Base-by-base conservation (phyloP, 2,329 filamentous ascomycete species). In the Neonectria faginata region DNA sequence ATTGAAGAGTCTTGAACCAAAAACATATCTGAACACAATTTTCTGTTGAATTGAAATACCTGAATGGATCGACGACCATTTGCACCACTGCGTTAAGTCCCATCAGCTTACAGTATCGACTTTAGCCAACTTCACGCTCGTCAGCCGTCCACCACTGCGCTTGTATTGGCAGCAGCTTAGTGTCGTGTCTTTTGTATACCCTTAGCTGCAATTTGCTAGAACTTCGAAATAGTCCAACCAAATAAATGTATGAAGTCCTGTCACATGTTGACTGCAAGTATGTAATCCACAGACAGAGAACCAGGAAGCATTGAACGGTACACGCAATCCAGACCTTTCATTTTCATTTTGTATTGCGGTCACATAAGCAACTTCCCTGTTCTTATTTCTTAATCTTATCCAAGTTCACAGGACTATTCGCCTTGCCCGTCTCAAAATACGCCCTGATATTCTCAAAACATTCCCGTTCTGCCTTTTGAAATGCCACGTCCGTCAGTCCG, bases 401-500 rank as follows among this genome's bases (percentile, higher is more conserved):
- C 3, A 53, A 14, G 20, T 71, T 73, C 0, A 73, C 70, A 2
- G 69, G 65, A 12, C 62, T 65, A n/a, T 68, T 68, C 0, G 67
- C 62, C 39, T 67, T 67, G 10, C 70, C 70, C 8, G 62, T 69
- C 47, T 70, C 66, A 29, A 74, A 75, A 18, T 67, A 63, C 1
- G 63, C 63, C 36, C 64, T 67, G 44, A 75, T 73, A 36, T 67
- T 70, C 39, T 68, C 65, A 45, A 76, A 81, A 62, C 78, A 80
- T 66, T 83, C 81, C 20, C 70, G 72, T 59, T 83, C 79, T 0
- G 80, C 78, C 64, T 78, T 79, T 33, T 77, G 73, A 18, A 76
- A 82, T 0, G 81, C 80, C 14, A 75, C 69, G 44, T 83, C 78
- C 0, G 81, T 83, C 63, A 81, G 67, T 0, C 80, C 80, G 0